phyloP scores from a whole-genome alignment of 208 protist genomes.

The Trypanosomatidae sp. region DNA sequence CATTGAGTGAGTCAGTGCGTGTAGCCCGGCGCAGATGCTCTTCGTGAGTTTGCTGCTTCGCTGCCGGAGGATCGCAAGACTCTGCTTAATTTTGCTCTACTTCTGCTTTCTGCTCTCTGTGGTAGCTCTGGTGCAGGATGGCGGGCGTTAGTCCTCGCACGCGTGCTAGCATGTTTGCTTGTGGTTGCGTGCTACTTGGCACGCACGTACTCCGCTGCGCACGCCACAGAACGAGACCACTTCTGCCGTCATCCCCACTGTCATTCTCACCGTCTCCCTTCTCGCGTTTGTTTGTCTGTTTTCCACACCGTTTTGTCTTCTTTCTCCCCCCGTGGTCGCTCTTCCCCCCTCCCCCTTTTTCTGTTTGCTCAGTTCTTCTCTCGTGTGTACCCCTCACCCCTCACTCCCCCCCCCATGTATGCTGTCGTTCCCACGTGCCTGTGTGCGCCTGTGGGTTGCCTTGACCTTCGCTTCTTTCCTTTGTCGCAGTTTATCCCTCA shows the following conservation, averaged over 20 bases:
- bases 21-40: neutral
- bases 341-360: conserved; percentile 10
- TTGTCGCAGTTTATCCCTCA: neutral
- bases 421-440: neutral
- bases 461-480: neutral
- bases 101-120: neutral
- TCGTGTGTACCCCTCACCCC: neutral
- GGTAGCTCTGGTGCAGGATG: neutral
- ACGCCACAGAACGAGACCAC: neutral
- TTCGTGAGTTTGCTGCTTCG: neutral
- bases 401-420: neutral
- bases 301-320: too few species aligned
- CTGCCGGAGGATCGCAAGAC: neutral
- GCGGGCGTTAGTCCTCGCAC: neutral
- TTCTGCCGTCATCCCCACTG: neutral
- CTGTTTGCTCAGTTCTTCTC: conserved; percentile 18
- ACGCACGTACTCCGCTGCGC: neutral
- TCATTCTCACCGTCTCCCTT: neutral
- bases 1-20: neutral
- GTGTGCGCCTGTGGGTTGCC: neutral
- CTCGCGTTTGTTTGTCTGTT: neutral
- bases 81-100: neutral
- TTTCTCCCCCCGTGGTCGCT: neutral
- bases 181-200: neutral
- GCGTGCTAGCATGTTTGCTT: neutral